Conservation (phyloP, 768 basidiomycete species). For the Trametes gibbosa region DNA sequence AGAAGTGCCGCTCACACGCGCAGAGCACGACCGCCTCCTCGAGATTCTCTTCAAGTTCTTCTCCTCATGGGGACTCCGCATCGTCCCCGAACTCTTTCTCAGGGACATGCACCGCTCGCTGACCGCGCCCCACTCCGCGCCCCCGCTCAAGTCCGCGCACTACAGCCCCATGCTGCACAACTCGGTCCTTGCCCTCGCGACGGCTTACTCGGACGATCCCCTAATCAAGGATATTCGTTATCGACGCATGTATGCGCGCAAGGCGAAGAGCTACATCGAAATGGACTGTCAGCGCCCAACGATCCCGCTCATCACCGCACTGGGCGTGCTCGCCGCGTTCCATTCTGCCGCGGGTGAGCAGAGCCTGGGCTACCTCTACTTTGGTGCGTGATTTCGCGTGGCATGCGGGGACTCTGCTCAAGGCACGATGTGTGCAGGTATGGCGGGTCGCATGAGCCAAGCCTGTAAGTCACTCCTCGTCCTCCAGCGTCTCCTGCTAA, state of each 20-base stretch:
- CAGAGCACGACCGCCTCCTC: constrained; percentile 34
- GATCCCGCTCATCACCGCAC: constrained; percentile 40
- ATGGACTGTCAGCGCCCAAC: constrained; percentile 40
- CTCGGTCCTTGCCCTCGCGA: constrained; percentile 48
- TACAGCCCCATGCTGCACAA: constrained; percentile 78
- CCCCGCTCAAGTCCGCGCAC: constrained; percentile 46
- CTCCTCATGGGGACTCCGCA: constrained; percentile 39
- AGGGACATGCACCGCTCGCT: constrained; percentile 42
- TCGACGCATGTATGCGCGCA: constrained; percentile 33
- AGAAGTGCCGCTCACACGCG: constrained; percentile 29
- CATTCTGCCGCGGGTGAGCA: constrained; percentile 40
- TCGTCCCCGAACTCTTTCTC: constrained; percentile 40
- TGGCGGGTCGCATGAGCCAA: constrained; percentile 57
- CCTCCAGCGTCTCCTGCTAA: background rate
- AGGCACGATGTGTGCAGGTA: constrained; percentile 40
- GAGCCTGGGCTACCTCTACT: constrained; percentile 43
- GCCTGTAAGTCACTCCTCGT: constrained; percentile 43
- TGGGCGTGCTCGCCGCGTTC: constrained; percentile 39
- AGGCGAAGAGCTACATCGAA: constrained; percentile 40
- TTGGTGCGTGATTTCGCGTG: constrained; percentile 28
- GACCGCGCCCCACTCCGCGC: constrained; percentile 23
- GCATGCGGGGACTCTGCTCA: background rate
- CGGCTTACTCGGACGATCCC: constrained; percentile 38
- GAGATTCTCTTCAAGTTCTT: constrained; percentile 40
- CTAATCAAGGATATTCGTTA: constrained; percentile 28